Evolutionary conservation across 371 early-diverging fungal genomes (phyloP).

Genomic region (Rhizopus arrhizus): DNA sequence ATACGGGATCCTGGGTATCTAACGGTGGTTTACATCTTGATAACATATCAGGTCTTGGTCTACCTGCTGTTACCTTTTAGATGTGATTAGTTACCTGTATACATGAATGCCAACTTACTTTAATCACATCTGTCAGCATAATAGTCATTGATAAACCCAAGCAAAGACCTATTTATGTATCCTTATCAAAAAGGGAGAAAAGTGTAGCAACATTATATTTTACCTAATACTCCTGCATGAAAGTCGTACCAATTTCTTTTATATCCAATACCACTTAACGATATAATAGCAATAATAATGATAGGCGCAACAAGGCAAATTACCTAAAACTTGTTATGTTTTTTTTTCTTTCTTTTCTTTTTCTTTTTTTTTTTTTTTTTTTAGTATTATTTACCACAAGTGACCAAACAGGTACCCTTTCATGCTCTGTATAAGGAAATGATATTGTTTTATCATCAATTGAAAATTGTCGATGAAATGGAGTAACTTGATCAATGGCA

Average conservation of each 20-base stretch:
- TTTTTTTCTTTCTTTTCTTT: slow-evolving; percentile 4
- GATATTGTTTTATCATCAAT: slow-evolving; percentile 69
- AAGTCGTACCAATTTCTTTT: slow-evolving; percentile 13
- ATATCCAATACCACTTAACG: slow-evolving; percentile 4
- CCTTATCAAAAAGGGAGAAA: slow-evolving; percentile 1
- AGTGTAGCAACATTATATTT: background rate
- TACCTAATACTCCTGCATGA: slow-evolving; percentile 15
- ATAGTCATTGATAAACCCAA: slow-evolving; percentile 67
- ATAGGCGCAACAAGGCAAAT: slow-evolving; percentile 19
- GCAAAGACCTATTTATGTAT: slow-evolving; percentile 44
- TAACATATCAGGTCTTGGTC: slow-evolving; percentile 92
- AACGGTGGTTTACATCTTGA: slow-evolving; percentile 77
- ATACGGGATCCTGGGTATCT: slow-evolving; percentile 54
- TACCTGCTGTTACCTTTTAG: slow-evolving; percentile 60
- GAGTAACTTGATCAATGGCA: slow-evolving; percentile 60
- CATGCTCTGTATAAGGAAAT: slow-evolving; percentile 63
- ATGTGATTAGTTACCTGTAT: slow-evolving; percentile 1
- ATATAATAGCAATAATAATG: slow-evolving; percentile 1
- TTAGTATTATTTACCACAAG: slow-evolving; percentile 39
- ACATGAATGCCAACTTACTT: slow-evolving; percentile 23
- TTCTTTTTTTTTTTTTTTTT: too few species aligned
- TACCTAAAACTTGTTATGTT: slow-evolving; percentile 17
- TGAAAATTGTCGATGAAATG: slow-evolving; percentile 74
- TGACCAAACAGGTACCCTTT: slow-evolving; percentile 64
- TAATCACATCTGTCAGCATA: slow-evolving; percentile 67